phyloP scores from a whole-genome alignment of 495 filamentous ascomycete species.

The Hyaloscypha bicolor region DNA sequence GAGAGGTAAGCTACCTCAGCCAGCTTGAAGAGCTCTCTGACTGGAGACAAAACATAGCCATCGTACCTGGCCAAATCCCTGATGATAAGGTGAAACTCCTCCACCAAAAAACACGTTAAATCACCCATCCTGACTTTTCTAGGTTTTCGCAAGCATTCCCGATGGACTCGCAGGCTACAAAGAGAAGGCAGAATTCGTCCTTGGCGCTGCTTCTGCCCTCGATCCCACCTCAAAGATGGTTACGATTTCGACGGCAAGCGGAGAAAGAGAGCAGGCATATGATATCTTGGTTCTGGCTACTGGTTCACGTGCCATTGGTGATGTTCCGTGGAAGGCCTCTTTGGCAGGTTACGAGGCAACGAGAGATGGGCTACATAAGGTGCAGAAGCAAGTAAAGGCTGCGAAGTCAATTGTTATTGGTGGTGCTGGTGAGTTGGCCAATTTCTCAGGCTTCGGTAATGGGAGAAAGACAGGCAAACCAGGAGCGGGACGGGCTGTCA shows the following conservation, averaged over 20 bases:
- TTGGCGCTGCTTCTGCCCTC: slow-evolving; percentile 54
- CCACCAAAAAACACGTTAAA: neutral
- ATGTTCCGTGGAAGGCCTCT: slow-evolving; percentile 55
- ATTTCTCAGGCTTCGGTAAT: neutral
- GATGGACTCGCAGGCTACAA: slow-evolving; percentile 7
- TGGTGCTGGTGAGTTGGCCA: slow-evolving; percentile 57
- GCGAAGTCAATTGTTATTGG: slow-evolving; percentile 65
- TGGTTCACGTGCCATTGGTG: slow-evolving; percentile 41
- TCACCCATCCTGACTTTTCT: neutral
- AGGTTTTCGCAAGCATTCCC: slow-evolving; percentile 16
- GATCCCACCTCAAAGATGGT: slow-evolving; percentile 47
- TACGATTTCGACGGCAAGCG: slow-evolving; percentile 39
- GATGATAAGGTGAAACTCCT: slow-evolving; percentile 30
- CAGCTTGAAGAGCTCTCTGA: neutral
- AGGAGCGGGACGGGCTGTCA: too few relatives aligned
- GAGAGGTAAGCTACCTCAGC: slow-evolving; percentile 14
- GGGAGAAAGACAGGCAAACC: neutral
- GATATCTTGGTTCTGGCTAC: slow-evolving; percentile 62
- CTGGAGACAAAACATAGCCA: slow-evolving; percentile 28
- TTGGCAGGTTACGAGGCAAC: slow-evolving; percentile 42
- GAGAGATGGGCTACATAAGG: slow-evolving; percentile 42
- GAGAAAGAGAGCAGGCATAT: slow-evolving; percentile 37
- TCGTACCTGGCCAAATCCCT: slow-evolving; percentile 38
- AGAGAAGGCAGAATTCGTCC: slow-evolving; percentile 51
- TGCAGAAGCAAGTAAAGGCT: slow-evolving; percentile 46